phyloP scores from a whole-genome alignment of 768 basidiomycete species.

The Leccinum disarticulatum region DNA sequence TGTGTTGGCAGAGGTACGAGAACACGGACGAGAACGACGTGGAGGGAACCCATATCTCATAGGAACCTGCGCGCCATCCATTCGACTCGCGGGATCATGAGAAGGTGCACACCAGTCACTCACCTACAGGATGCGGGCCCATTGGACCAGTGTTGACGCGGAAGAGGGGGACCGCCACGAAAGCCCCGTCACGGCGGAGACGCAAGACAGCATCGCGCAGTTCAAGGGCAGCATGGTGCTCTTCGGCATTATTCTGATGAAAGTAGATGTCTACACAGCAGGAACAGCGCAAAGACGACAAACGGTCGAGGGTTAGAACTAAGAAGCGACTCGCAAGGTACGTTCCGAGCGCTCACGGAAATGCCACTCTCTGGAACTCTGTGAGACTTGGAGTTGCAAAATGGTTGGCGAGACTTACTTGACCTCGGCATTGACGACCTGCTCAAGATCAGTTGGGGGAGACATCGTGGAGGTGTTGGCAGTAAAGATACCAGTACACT shows the following conservation, averaged over 20 bases:
- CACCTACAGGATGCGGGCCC: conserved; percentile 77
- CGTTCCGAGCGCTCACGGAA: conserved; percentile 51
- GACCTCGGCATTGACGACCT: conserved; percentile 59
- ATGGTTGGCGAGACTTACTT: conserved; percentile 43
- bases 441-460: conserved; percentile 52
- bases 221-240: conserved; percentile 64
- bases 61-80: conserved; percentile 53
- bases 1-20: conserved; percentile 69
- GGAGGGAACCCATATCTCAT: conserved; percentile 78
- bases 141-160: conserved; percentile 68
- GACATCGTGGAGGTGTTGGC: conserved; percentile 8
- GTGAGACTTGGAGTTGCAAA: neutral
- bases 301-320: conserved; percentile 1
- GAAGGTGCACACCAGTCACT: conserved; percentile 20
- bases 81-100: neutral
- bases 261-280: conserved; percentile 69
- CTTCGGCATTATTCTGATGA: conserved; percentile 60
- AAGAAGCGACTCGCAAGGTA: neutral
- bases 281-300: neutral
- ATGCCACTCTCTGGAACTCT: conserved; percentile 64
- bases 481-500: no score
- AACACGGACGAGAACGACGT: conserved; percentile 76
- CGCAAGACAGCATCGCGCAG: conserved; percentile 71
- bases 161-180: conserved; percentile 75
- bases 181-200: conserved; percentile 71